Evolutionary conservation across 2,329 filamentous ascomycete species (phyloP).

Genomic region (Salinomyces thailandicus): DNA sequence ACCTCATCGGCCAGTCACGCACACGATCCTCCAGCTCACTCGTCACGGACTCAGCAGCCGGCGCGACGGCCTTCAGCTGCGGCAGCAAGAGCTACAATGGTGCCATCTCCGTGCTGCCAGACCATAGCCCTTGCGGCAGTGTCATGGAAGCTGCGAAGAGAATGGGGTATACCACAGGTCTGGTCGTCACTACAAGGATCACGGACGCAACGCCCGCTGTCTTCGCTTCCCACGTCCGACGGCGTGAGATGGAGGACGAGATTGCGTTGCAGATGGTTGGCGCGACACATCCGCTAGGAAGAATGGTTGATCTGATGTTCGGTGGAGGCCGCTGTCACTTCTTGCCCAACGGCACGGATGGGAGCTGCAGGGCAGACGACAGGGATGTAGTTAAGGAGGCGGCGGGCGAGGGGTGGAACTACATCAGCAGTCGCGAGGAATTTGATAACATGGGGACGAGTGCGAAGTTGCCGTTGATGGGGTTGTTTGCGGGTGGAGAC

Average conservation of each 20-base stretch:
- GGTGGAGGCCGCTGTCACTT: slow-evolving; percentile 93
- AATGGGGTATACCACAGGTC: slow-evolving; percentile 80
- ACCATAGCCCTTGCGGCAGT: slow-evolving; percentile 79
- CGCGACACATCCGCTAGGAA: slow-evolving; percentile 65
- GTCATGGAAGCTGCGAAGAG: slow-evolving; percentile 87
- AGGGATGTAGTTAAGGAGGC: slow-evolving; percentile 69
- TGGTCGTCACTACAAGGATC: slow-evolving; percentile 89
- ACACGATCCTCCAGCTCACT: slow-evolving; percentile 76
- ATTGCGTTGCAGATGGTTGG: slow-evolving; percentile 91
- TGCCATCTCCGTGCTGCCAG: slow-evolving; percentile 80
- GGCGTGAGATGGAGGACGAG: slow-evolving; percentile 70
- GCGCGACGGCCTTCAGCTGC: slow-evolving; percentile 91
- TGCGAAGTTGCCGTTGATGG: slow-evolving; percentile 69
- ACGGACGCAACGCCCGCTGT: slow-evolving; percentile 95
- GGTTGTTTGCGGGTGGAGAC: slow-evolving; percentile 70
- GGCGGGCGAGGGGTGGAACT: slow-evolving; percentile 64
- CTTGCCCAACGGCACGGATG: slow-evolving; percentile 65
- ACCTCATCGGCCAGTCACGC: slow-evolving; percentile 81
- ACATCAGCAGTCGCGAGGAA: slow-evolving; percentile 57
- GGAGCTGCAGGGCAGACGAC: slow-evolving; percentile 72
- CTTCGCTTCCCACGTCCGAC: slow-evolving; percentile 80
- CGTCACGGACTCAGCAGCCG: slow-evolving; percentile 93
- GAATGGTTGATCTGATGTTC: slow-evolving; percentile 82
- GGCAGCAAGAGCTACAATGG: slow-evolving; percentile 92
- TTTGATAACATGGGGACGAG: slow-evolving; percentile 63